Base-by-base conservation (phyloP, 2,329 filamentous ascomycete genomes). In the Diaporthe longicolla region DNA sequence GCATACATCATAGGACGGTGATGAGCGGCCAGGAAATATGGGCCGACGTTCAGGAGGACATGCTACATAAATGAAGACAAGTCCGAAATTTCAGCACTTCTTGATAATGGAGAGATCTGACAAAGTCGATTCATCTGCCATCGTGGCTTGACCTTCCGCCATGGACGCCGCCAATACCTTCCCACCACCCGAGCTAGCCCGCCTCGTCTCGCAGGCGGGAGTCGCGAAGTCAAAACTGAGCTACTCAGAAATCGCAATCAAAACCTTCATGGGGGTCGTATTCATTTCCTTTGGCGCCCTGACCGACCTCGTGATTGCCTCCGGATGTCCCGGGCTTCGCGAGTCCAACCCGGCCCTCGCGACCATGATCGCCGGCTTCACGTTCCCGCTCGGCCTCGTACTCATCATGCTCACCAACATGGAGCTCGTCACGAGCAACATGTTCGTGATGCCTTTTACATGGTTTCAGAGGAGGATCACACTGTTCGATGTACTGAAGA, bases 51-150 rank as follows among this genome's bases (percentile, higher is more conserved):
- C 26, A 21, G 19, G 2, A 15, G 9, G 7, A 15, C 1, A 50
- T 4, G 5, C 26, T n/a, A 13, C 48, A 17, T n/a, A 45, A 35
- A 13, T 3, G 15, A 24, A 48, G 26, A 3, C 7, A 5, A n/a
- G 21, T 65, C 40, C 26, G 3, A 1, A n/a, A 21, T 17, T 35
- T 9, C 32, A 5, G n/a, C 5, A 65, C 1, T 15, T n/a, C 21
- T 9, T 7, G n/a, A n/a, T 1, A 1, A 1, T 0, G 7, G 4
- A 10, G 21, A 29, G 3, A 17, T 1, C n/a, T 43, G 6, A 4
- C 9, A 19, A 11, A 7, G 37, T 19, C 13, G 8, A 61, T 43
- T 10, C 59, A 45, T 63, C 24, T 26, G 48, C 26, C 3, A 0
- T 48, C 9, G 11, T 19, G n/a, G 40, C 21, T 9, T 21, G 17